Conservation (phyloP, 208 protist species). For the Leishmania tarentolae region DNA sequence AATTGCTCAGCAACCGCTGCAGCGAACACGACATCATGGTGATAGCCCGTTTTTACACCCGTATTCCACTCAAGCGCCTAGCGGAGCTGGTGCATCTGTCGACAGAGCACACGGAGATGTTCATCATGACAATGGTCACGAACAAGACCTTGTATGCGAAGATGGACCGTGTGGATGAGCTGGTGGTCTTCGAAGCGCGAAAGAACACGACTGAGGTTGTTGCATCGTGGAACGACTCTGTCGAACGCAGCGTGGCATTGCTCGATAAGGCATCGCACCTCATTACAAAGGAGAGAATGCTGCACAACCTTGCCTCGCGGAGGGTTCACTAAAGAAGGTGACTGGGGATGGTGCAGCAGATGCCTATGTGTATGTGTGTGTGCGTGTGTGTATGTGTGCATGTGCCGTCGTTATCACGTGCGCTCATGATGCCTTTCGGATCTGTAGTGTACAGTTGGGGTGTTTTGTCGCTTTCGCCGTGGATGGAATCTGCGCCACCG, state of each 20-base stretch:
- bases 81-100: conserved; percentile 90
- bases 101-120: conserved; percentile 87
- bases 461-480: not conserved
- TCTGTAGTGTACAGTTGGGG: not conserved
- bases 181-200: conserved; percentile 90
- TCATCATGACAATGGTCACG: conserved; percentile 92
- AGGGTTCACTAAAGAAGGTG: conserved; percentile 22
- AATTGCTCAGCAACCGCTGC: conserved; percentile 90
- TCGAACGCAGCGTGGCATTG: conserved; percentile 87
- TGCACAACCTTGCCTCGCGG: conserved; percentile 63
- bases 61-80: conserved; percentile 90
- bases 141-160: conserved; percentile 92
- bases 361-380: not conserved
- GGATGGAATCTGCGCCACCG: not conserved
- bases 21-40: conserved; percentile 97
- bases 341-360: not conserved
- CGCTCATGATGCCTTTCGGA: not conserved
- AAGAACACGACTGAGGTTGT: conserved; percentile 92
- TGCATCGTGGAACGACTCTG: conserved; percentile 83
- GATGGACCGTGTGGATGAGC: conserved; percentile 93
- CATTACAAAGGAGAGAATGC: conserved; percentile 94
- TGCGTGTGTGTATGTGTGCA: not conserved
- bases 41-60: conserved; percentile 94
- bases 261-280: conserved; percentile 94
- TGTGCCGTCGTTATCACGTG: not conserved